Conservation (phyloP, 768 basidiomycete species). For the Rhizopogon salebrosus region DNA sequence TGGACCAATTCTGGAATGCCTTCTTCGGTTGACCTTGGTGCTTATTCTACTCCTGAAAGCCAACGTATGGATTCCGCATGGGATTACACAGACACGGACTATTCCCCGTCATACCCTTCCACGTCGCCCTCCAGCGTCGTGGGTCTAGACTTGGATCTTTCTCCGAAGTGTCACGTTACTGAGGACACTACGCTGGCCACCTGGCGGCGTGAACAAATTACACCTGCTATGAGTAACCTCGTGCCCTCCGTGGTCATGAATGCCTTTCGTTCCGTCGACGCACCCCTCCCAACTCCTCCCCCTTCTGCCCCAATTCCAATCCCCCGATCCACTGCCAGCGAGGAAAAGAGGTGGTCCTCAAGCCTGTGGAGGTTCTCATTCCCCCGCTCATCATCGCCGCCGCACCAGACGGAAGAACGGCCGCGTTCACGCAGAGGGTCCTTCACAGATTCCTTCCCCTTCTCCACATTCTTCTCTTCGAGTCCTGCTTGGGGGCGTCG, state of each 20-base stretch:
- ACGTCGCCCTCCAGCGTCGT: slow-evolving; percentile 31
- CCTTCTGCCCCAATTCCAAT: slow-evolving; percentile 26
- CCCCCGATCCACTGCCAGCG: slow-evolving; percentile 23
- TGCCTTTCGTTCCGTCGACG: slow-evolving; percentile 9
- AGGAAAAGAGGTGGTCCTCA: slow-evolving; percentile 29
- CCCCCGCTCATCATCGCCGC: slow-evolving; percentile 24
- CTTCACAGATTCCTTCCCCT: slow-evolving; percentile 42
- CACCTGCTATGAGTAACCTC: slow-evolving; percentile 20
- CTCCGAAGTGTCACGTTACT: slow-evolving; percentile 25
- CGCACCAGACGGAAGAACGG: slow-evolving; percentile 24
- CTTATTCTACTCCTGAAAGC: slow-evolving; percentile 37
- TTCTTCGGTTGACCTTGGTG: slow-evolving; percentile 34
- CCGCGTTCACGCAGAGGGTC: slow-evolving; percentile 25
- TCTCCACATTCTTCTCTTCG: slow-evolving; percentile 30
- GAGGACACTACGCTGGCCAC: slow-evolving; percentile 27
- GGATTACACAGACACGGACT: slow-evolving; percentile 44
- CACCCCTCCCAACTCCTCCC: slow-evolving; percentile 13
- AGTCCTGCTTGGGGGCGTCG: slow-evolving; percentile 30
- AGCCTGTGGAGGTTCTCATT: slow-evolving; percentile 32
- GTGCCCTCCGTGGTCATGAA: slow-evolving; percentile 23
- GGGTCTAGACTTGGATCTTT: slow-evolving; percentile 24
- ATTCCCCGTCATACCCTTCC: slow-evolving; percentile 41
- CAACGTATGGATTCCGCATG: slow-evolving; percentile 51
- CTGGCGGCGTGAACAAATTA: slow-evolving; percentile 25
- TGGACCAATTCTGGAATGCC: slow-evolving; percentile 29